These are phyloP conservation scores for Kwoniella pini DNA, from an alignment of 768 basidiomycete genomes.

Conservation along the genomic window DNA sequence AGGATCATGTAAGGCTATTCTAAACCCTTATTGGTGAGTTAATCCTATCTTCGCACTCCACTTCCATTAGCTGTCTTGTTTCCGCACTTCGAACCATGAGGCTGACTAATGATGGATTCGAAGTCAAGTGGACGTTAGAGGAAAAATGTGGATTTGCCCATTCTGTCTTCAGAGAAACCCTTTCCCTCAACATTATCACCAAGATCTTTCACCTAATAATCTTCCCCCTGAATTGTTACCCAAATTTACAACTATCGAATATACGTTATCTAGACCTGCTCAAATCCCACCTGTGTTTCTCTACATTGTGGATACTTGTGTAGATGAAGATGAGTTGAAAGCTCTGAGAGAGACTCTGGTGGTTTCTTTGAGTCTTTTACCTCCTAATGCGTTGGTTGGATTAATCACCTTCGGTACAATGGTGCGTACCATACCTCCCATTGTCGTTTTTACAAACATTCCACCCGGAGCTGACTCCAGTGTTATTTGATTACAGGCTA, in stretches of 20 bases:
- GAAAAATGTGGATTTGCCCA: slow-evolving; percentile 99
- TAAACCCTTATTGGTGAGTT: slow-evolving; percentile 93
- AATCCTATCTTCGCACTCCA: not conserved
- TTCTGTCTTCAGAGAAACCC: slow-evolving; percentile 96
- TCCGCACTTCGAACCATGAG: no score
- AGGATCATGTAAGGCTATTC: slow-evolving; percentile 91
- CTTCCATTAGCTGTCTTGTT: no score
- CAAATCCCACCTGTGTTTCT: slow-evolving; percentile 95
- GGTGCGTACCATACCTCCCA: slow-evolving; percentile 60
- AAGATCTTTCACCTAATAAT: slow-evolving; percentile 96
- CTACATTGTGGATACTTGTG: slow-evolving; percentile 94
- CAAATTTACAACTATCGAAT: slow-evolving; percentile 99
- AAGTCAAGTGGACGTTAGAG: slow-evolving; percentile 97
- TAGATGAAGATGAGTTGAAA: slow-evolving; percentile 88
- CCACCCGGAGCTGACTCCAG: no score
- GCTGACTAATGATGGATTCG: not conserved
- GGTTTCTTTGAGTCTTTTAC: slow-evolving; percentile 86
- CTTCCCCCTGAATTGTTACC: slow-evolving; percentile 93
- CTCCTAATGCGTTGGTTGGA: slow-evolving; percentile 91
- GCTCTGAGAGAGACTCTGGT: slow-evolving; percentile 92
- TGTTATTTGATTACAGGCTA: slow-evolving; percentile 62
- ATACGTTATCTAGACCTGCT: slow-evolving; percentile 88
- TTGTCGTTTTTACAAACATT: not conserved
- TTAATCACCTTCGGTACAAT: slow-evolving; percentile 96
- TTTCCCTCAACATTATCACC: slow-evolving; percentile 92